Conservation (phyloP, 495 filamentous ascomycete genomes). For the Penicillium cataractarum region DNA sequence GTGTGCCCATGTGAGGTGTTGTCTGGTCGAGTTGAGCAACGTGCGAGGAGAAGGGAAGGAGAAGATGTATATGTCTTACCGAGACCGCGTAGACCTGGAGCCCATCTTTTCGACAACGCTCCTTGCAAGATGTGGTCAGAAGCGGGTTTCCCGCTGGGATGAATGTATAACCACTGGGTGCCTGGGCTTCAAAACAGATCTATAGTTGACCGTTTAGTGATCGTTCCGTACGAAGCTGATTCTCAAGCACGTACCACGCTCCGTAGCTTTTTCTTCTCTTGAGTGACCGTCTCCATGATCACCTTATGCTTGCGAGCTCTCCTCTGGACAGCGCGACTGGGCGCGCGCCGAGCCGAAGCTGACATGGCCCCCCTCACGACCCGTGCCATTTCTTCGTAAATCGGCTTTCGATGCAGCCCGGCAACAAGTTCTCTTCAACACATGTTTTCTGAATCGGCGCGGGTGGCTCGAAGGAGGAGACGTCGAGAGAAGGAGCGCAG, state of each 20-base stretch:
- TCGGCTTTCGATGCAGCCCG: slow-evolving; percentile 26
- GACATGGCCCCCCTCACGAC: slow-evolving; percentile 40
- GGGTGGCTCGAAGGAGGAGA: neutral
- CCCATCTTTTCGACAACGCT: slow-evolving; percentile 69
- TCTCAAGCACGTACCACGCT: slow-evolving; percentile 53
- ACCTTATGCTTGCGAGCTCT: slow-evolving; percentile 59
- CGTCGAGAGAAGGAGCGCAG: slow-evolving; percentile 3
- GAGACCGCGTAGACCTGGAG: slow-evolving; percentile 78
- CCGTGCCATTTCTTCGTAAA: slow-evolving; percentile 40
- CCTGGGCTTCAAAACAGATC: slow-evolving; percentile 54
- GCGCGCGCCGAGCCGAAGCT: slow-evolving; percentile 37
- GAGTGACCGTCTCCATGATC: slow-evolving; percentile 59
- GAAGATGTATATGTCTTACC: slow-evolving; percentile 45
- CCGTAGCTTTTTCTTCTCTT: slow-evolving; percentile 62
- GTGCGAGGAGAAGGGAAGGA: neutral
- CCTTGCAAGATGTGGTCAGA: slow-evolving; percentile 77
- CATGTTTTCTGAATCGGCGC: slow-evolving; percentile 8
- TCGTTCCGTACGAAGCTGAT: slow-evolving; percentile 3
- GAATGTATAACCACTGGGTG: slow-evolving; percentile 81
- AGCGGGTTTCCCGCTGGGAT: slow-evolving; percentile 80
- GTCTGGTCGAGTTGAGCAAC: slow-evolving; percentile 36
- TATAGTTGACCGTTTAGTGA: slow-evolving; percentile 32
- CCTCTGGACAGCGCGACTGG: slow-evolving; percentile 35
- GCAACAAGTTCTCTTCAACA: slow-evolving; percentile 15
- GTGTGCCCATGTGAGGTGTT: slow-evolving; percentile 49